phyloP scores from a whole-genome alignment of 805 yeast genomes.

The Priceomyces melissophilus region DNA sequence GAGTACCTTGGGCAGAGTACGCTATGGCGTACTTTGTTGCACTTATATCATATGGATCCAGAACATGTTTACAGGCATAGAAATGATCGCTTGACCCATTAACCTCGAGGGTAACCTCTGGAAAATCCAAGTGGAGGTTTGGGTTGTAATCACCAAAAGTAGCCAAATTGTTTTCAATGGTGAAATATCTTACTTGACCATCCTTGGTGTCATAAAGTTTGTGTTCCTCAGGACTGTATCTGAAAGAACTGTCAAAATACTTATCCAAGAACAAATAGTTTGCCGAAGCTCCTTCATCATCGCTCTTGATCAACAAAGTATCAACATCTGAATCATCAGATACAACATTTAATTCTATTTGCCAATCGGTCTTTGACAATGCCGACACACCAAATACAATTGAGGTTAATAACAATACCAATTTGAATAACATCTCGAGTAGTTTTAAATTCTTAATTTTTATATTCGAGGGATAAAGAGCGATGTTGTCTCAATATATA shows the following conservation, averaged over 20 bases:
- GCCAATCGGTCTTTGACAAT: neutral
- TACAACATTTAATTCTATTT: conserved; percentile 13
- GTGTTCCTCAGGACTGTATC: conserved; percentile 6
- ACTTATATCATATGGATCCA: conserved; percentile 28
- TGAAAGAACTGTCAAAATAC: conserved; percentile 12
- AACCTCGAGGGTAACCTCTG: conserved; percentile 11
- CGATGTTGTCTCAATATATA: no score
- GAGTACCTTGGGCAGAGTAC: neutral
- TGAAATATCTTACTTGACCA: neutral
- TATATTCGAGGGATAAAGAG: no score
- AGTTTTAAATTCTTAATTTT: no score
- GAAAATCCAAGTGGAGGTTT: conserved; percentile 6
- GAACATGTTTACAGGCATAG: conserved; percentile 24
- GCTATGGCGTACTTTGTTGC: conserved; percentile 14
- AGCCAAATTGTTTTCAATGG: conserved; percentile 9
- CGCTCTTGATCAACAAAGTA: conserved; percentile 23
- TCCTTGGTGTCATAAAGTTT: neutral
- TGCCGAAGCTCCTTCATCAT: conserved; percentile 46
- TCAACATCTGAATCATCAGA: conserved; percentile 22
- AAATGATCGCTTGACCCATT: conserved; percentile 16
- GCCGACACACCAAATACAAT: neutral
- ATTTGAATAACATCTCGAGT: no score
- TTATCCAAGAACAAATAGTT: conserved; percentile 33
- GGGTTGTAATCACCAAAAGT: conserved; percentile 8
- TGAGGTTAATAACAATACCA: no score